Evolutionary conservation across 2,329 filamentous ascomycete genomes (phyloP).

Genomic region (Gaeumannomyces tritici): DNA sequence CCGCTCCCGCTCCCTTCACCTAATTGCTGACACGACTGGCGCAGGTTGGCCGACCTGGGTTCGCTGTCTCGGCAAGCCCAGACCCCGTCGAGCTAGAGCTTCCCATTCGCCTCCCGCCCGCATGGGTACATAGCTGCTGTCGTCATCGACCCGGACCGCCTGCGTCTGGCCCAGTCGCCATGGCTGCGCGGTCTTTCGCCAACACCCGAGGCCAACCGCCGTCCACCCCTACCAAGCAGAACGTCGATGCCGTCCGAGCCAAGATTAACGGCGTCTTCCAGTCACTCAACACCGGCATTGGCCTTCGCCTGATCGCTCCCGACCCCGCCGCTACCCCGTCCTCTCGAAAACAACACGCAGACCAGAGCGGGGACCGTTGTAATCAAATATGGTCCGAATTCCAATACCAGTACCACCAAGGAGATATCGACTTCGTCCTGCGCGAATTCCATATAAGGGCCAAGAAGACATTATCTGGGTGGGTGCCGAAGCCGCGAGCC

Average conservation of each 20-base stretch:
- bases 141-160: not conserved
- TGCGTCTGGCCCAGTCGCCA: not conserved
- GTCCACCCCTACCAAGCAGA: too few species aligned
- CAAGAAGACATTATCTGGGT: not conserved
- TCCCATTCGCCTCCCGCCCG: not conserved
- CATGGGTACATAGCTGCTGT: not conserved
- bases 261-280: conserved; percentile 7
- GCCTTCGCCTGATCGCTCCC: not conserved
- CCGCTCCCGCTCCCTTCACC: not conserved
- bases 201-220: too few species aligned
- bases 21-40: not conserved
- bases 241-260: not conserved
- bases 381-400: not conserved
- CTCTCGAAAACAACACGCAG: not conserved
- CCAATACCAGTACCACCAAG: not conserved
- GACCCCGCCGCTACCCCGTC: not conserved
- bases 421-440: not conserved
- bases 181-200: not conserved
- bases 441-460: not conserved
- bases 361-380: not conserved
- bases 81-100: not conserved
- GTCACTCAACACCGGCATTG: not conserved
- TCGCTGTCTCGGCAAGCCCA: not conserved
- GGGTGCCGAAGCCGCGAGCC: not conserved
- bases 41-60: not conserved